Conservation (phyloP, 345 rosid genomes). For the Brassica napus region Da-Ae NC_063451.1:30215001-30215500, state of each 20-base stretch:
- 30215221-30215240: slow-evolving; percentile 13
- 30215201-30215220: slow-evolving; percentile 3
- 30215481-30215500: background rate
- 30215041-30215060: background rate
- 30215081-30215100: slow-evolving; percentile 15
- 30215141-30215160: background rate
- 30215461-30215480: background rate
- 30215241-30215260: background rate
- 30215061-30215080: background rate
- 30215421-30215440: slow-evolving; percentile 16
- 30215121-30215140: slow-evolving; percentile 29
- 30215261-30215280: background rate
- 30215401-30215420: background rate
- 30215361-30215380: background rate
- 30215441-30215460: background rate
- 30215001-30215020: background rate
- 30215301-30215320: background rate
- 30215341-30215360: background rate
- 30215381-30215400: too few relatives aligned
- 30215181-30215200: slow-evolving; percentile 39
- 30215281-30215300: slow-evolving; percentile 4
- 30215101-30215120: slow-evolving; percentile 33
- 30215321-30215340: background rate
- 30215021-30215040: background rate
- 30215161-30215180: slow-evolving; percentile 38